Base-by-base conservation (phyloP, 2,329 filamentous ascomycete genomes). In the Colletotrichum echinochloae region DNA sequence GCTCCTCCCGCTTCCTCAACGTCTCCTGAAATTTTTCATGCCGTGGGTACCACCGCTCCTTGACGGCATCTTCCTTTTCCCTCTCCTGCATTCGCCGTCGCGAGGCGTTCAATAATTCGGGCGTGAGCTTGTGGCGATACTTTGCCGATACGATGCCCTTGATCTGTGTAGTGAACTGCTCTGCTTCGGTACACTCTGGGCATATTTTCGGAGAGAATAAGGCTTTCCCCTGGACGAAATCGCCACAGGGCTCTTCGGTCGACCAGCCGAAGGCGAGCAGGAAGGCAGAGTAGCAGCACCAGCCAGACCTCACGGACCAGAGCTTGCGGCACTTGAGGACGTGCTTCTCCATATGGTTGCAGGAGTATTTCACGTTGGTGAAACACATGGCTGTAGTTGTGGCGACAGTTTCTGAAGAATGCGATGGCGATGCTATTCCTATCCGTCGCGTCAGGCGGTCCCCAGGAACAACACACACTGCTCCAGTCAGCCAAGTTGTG, bases 321-420 rank as follows among this genome's bases (percentile, higher is more conserved):
- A 55, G 65, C 5, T 55, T 49, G 39, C 65, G 64, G 44, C 67
- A 65, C 20, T 48, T 62, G n/a, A 73, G 30, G 41, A 37, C 46
- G n/a, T 46, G 23, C 44, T 41, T 52, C 8, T 28, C 33, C 33
- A 55, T 57, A 52, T 74, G 70, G 28, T 56, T 46, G 37, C 70
- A 69, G 4, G 68, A 23, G 20, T 70, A 62, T 9, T 52, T 60
- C 4, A 55, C 33, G 23, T 35, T 56, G 23, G 70, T 54, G 61
- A 69, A 37, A 37, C 72, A 74, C 72, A 74, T 74, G 11, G 28
- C 49, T n/a, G 20, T 12, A 35, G 12, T 18, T 63, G 2, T 60
- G 30, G 46, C 12, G 35, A 9, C 16, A 6, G 37, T 5, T 49
- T 41, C 18, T 46, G 39, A n/a, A 44, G 18, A 20, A 23, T 28